A percentile compares a stretch with the other conserved stretches of the same genome.
Evolutionary conservation across 2,329 filamentous ascomycete genomes (phyloP).

Genomic region (Malbranchea cinnamomea): DNA sequence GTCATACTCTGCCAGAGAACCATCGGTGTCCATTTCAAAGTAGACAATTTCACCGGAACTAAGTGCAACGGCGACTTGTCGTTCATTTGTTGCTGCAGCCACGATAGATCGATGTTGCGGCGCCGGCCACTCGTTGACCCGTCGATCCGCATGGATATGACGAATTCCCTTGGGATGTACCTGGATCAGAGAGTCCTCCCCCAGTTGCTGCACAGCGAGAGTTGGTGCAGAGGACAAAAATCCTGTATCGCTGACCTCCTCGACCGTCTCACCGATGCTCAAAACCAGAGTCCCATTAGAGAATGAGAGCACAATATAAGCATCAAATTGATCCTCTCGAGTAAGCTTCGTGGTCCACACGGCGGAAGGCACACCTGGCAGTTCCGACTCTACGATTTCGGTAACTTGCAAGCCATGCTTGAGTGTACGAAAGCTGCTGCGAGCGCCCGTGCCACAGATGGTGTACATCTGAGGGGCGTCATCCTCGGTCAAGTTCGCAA

Average conservation of each 20-base stretch:
- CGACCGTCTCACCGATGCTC: slow-evolving; percentile 91
- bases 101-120: slow-evolving; percentile 93
- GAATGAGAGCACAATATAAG: slow-evolving; percentile 91
- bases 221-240: slow-evolving; percentile 83
- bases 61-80: slow-evolving; percentile 83
- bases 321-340: slow-evolving; percentile 69
- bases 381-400: slow-evolving; percentile 86
- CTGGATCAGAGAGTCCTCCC: slow-evolving; percentile 82
- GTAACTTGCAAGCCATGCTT: slow-evolving; percentile 88
- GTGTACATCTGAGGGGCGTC: slow-evolving; percentile 96
- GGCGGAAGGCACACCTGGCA: slow-evolving; percentile 74
- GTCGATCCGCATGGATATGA: slow-evolving; percentile 62
- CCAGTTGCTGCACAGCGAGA: slow-evolving; percentile 82
- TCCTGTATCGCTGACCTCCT: slow-evolving; percentile 85
- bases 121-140: slow-evolving; percentile 82
- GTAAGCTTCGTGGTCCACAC: slow-evolving; percentile 93
- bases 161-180: slow-evolving; percentile 94
- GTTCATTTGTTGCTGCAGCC: slow-evolving; percentile 80
- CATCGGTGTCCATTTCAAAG: slow-evolving; percentile 92
- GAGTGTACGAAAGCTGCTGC: slow-evolving; percentile 79
- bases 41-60: slow-evolving; percentile 96
- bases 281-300: slow-evolving; percentile 80
- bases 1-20: slow-evolving; percentile 81
- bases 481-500: slow-evolving; percentile 79
- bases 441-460: slow-evolving; percentile 72